phyloP scores from a whole-genome alignment of 345 rosid genomes.

The Euphorbia pulcherrima region DNA sequence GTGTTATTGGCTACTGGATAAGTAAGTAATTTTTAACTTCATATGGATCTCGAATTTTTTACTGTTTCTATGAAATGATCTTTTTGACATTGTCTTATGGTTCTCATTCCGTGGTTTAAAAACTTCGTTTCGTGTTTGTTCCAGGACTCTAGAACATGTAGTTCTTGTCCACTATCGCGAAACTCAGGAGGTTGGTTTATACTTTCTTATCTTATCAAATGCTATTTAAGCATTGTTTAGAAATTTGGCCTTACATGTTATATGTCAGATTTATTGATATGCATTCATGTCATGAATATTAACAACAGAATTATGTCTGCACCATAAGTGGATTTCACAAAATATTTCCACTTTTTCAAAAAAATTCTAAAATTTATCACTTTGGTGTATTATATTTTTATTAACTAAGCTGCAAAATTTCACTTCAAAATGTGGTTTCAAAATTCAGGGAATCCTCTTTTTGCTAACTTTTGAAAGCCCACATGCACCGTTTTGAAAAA shows the following conservation, averaged over 20 bases:
- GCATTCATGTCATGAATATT: background rate
- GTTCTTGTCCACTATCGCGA: conserved; percentile 99
- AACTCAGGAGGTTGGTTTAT: conserved; percentile 84
- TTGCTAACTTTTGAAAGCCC: too few relatives aligned
- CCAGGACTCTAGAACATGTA: conserved; percentile 77
- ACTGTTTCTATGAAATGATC: conserved; percentile 2
- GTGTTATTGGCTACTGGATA: conserved; percentile 98
- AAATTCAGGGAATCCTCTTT: too few relatives aligned
- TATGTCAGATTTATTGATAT: background rate
- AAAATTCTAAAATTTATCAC: too few relatives aligned
- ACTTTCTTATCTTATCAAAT: conserved; percentile 12
- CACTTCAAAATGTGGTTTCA: too few relatives aligned
- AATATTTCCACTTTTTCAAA: too few relatives aligned
- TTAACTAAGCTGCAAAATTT: too few relatives aligned
- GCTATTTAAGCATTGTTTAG: conserved; percentile 5
- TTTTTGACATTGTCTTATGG: conserved; percentile 9
- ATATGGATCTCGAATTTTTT: background rate
- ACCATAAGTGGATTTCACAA: too few relatives aligned
- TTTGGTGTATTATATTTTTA: too few relatives aligned
- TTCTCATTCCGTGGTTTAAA: background rate
- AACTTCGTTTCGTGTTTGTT: conserved; percentile 21
- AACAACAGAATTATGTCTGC: background rate
- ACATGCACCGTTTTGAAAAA: too few relatives aligned
- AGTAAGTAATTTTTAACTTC: conserved; percentile 45
- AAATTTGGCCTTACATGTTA: background rate